Evolutionary conservation across 2,329 filamentous ascomycete genomes (phyloP).

Genomic region (Sodiomyces alkalinus): DNA sequence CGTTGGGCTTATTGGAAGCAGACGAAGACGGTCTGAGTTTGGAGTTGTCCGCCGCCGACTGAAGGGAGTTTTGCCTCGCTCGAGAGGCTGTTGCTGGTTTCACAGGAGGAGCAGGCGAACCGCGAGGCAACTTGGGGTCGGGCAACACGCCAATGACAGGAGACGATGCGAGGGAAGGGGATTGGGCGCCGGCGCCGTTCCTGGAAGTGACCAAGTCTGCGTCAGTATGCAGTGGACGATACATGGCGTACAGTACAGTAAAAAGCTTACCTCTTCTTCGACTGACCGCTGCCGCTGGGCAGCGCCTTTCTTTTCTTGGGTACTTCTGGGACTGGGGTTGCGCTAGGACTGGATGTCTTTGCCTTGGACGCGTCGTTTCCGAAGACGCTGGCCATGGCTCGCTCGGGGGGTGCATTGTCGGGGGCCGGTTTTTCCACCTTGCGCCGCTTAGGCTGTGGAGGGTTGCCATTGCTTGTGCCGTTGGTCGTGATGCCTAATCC

Average conservation of each 20-base stretch:
- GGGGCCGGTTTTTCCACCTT: conserved; percentile 58
- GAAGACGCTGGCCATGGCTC: conserved; percentile 47
- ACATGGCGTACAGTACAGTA: neutral
- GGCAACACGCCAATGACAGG: conserved; percentile 56
- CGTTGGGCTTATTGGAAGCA: conserved; percentile 46
- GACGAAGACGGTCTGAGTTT: conserved; percentile 42
- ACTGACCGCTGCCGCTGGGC: conserved; percentile 48
- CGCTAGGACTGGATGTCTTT: conserved; percentile 49
- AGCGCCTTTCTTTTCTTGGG: conserved; percentile 59
- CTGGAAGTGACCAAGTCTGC: conserved; percentile 11
- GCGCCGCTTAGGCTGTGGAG: conserved; percentile 55
- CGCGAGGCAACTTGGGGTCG: conserved; percentile 38
- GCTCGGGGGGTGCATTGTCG: conserved; percentile 42
- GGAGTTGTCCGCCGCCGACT: conserved; percentile 38
- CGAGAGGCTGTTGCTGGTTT: conserved; percentile 43
- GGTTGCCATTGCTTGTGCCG: conserved; percentile 30
- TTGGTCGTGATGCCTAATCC: conserved; percentile 53
- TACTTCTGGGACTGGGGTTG: conserved; percentile 50
- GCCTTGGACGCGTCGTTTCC: conserved; percentile 36
- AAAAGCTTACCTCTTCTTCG: conserved; percentile 60
- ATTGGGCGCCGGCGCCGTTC: conserved; percentile 33
- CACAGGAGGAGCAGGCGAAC: conserved; percentile 40
- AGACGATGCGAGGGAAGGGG: conserved; percentile 60
- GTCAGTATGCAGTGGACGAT: conserved; percentile 5
- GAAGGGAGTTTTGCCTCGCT: conserved; percentile 59